Conservation (phyloP, 2,329 filamentous ascomycete genomes). For the Zarea fungicola region DNA sequence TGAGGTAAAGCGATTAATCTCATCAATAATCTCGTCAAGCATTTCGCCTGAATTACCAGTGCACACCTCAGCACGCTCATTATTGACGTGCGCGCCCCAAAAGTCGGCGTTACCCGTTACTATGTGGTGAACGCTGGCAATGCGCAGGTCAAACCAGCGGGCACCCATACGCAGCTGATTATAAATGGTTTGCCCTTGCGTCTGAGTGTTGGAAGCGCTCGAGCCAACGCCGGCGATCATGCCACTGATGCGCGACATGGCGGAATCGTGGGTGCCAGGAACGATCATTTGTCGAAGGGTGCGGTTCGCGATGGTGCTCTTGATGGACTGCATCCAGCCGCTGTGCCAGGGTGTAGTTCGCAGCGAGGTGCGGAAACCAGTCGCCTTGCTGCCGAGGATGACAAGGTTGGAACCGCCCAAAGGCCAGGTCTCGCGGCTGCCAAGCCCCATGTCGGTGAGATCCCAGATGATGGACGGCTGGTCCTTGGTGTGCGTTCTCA, state of each 20-base stretch:
- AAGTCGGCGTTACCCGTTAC: slow-evolving; percentile 24
- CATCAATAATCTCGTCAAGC: slow-evolving; percentile 35
- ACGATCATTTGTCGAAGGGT: slow-evolving; percentile 40
- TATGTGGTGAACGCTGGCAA: slow-evolving; percentile 25
- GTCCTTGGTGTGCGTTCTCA: slow-evolving; percentile 24
- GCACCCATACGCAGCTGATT: slow-evolving; percentile 40
- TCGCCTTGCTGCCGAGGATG: slow-evolving; percentile 28
- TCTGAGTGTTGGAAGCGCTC: slow-evolving; percentile 35
- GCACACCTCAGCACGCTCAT: slow-evolving; percentile 27
- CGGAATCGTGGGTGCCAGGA: slow-evolving; percentile 43
- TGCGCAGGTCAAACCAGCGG: slow-evolving; percentile 42
- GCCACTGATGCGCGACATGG: slow-evolving; percentile 37
- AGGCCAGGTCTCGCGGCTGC: slow-evolving; percentile 28
- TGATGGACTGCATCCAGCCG: slow-evolving; percentile 28
- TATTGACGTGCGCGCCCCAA: slow-evolving; percentile 36
- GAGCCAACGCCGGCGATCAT: slow-evolving; percentile 32
- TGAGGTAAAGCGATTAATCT: slow-evolving; percentile 40
- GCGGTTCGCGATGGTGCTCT: slow-evolving; percentile 28
- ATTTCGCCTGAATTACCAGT: slow-evolving; percentile 40
- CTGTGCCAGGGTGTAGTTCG: slow-evolving; percentile 15
- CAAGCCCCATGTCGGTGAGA: slow-evolving; percentile 25
- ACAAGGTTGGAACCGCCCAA: slow-evolving; percentile 26
- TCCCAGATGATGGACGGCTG: slow-evolving; percentile 22
- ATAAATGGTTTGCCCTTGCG: slow-evolving; percentile 38
- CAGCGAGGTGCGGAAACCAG: slow-evolving; percentile 26